Evolutionary conservation across 768 basidiomycete genomes (phyloP).

Genomic region (Lentinula detonsa): DNA sequence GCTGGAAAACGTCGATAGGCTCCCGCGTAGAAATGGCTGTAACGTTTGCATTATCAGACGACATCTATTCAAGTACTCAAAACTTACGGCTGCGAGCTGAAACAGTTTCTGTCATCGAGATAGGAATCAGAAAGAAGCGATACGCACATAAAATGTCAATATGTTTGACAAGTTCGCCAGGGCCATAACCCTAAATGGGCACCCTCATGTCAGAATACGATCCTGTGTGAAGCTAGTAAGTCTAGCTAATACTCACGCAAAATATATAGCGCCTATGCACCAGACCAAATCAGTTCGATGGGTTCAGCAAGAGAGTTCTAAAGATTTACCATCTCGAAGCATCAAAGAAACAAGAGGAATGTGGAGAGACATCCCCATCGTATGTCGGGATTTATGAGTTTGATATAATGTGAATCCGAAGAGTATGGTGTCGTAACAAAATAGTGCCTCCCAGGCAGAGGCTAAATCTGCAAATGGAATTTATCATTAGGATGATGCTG

Average conservation of each 20-base stretch:
- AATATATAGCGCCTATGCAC: conserved; percentile 45
- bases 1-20: conserved; percentile 44
- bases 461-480: neutral
- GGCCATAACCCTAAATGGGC: conserved; percentile 39
- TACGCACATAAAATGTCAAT: conserved; percentile 29
- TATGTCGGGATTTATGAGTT: conserved; percentile 29
- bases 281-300: neutral
- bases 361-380: conserved; percentile 15
- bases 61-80: conserved; percentile 14
- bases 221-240: neutral
- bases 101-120: conserved; percentile 6
- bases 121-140: neutral
- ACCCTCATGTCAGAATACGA: neutral
- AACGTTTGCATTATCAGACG: neutral
- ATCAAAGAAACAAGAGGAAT: conserved; percentile 36
- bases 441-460: conserved; percentile 32
- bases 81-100: conserved; percentile 13
- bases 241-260: conserved; percentile 32
- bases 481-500: neutral
- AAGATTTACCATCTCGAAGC: conserved; percentile 41
- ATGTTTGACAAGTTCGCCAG: conserved; percentile 45
- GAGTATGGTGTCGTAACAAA: conserved; percentile 40
- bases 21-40: conserved; percentile 40
- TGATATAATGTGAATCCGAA: conserved; percentile 43
- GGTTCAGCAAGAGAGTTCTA: neutral